Evolutionary conservation across 768 basidiomycete species (phyloP), one percentile per base, ranked within the genome.

Genomic region (Trametes meyenii): DNA sequence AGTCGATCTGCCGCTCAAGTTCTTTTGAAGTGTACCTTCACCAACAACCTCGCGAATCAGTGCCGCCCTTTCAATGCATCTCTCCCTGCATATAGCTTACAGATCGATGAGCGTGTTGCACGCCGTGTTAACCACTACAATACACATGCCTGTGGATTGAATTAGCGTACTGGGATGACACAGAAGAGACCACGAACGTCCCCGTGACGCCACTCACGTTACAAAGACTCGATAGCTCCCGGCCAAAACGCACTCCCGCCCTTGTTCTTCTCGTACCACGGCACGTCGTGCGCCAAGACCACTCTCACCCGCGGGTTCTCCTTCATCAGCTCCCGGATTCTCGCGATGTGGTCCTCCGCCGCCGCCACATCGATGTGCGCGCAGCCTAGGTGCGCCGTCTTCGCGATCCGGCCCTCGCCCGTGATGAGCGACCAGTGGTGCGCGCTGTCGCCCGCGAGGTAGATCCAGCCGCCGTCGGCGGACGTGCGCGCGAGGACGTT

Each of bases 401-500:
- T 50, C 3, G 77, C 76, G 48, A 86, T 76, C 11, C 72, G 65
- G 19, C 73, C 74, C 58, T 81, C 75, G 10, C 80, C 80, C 0
- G 75, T 81, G 62, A 86, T 67, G 52, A 85, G 71, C 19, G 78
- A 74, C 75, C 78, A 77, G 66, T 85, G 79, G 67, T 65, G 64
- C 53, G 64, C 64, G 44, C 81, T 82, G 66, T 87, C 85, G 0
- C 82, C 84, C 3, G 75, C 84, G 17, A 86, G 75, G 65, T 78
- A 82, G n/a, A 86, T 73, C 85, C 85, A 87, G 0, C 71, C 78
- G 19, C 83, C 83, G 40, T 81, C 78, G 5, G 78, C 58, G 8
- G 83, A 85, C 3, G 83, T 85, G 40, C 85, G 83, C 6, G 76
- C 83, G 12, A 85, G 77, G 39, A 81, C 60, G 61, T 82, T 84